A percentile compares a stretch with the other conserved stretches of the same genome.
phyloP scores from a whole-genome alignment of 257 asterid genomes.

The Apocynum venetum region DNA sequence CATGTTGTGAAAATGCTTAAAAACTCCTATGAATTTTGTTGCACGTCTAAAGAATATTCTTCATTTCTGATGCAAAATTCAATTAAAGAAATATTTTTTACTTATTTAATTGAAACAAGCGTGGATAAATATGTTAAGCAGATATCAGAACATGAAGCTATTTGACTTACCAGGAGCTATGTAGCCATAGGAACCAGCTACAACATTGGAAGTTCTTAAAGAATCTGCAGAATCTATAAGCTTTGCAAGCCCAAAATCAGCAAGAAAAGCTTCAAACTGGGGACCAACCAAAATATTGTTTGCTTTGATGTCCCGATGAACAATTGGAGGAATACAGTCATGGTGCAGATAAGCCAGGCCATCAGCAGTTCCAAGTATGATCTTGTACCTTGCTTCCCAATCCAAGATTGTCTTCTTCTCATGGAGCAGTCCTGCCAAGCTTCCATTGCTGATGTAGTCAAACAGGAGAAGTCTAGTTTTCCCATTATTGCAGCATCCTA shows the following conservation, averaged over 20 bases:
- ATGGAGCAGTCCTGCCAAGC: slow-evolving; percentile 55
- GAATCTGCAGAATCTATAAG: slow-evolving; percentile 40
- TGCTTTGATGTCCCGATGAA: slow-evolving; percentile 69
- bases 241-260: slow-evolving; percentile 80
- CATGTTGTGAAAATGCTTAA: too few relatives aligned
- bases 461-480: slow-evolving; percentile 58
- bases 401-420: slow-evolving; percentile 44
- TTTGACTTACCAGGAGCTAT: slow-evolving; percentile 66
- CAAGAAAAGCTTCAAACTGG: slow-evolving; percentile 58
- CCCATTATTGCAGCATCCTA: slow-evolving; percentile 76
- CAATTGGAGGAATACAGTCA: slow-evolving; percentile 69
- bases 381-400: slow-evolving; percentile 71
- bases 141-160: not conserved
- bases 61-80: not conserved
- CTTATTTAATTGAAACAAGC: not conserved
- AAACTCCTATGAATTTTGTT: too few relatives aligned
- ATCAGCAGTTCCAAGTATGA: slow-evolving; percentile 64
- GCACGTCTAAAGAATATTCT: not conserved
- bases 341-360: slow-evolving; percentile 77
- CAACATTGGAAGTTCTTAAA: slow-evolving; percentile 38
- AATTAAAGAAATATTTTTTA: not conserved
- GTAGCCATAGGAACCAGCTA: slow-evolving; percentile 73
- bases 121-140: not conserved
- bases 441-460: slow-evolving; percentile 69
- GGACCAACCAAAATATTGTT: slow-evolving; percentile 69